Conservation (phyloP, 441 rosid genomes). For the Brassica balearica region DNA sequence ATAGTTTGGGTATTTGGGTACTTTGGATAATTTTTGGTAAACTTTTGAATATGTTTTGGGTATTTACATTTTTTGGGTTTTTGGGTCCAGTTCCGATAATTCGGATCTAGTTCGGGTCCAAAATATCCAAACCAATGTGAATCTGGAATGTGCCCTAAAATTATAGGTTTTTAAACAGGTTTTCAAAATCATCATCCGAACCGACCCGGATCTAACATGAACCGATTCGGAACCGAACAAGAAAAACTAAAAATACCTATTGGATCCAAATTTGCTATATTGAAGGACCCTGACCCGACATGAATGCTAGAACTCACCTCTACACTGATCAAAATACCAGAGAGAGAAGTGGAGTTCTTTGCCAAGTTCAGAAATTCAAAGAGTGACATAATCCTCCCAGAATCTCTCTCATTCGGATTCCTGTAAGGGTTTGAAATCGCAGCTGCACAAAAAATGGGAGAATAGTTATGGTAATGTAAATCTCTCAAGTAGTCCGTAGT, state of each 20-base stretch:
- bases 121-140: not conserved
- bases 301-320: not conserved
- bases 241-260: not conserved
- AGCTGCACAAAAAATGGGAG: not conserved
- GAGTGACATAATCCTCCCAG: not conserved
- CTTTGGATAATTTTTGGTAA: not conserved
- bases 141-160: not conserved
- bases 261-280: not conserved
- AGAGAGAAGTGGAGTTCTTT: not conserved
- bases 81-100: too few relatives aligned
- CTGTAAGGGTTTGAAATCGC: constrained; percentile 1
- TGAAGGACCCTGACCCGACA: not conserved
- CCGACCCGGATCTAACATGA: too few relatives aligned
- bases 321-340: not conserved
- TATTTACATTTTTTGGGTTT: too few relatives aligned
- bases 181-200: not conserved
- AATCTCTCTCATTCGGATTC: not conserved
- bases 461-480: not conserved
- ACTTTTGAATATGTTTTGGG: not conserved
- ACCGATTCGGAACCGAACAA: too few relatives aligned
- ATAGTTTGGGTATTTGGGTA: not conserved
- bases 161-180: not conserved
- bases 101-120: too few relatives aligned
- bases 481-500: not conserved
- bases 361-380: not conserved